Evolutionary conservation across 2,329 filamentous ascomycete species (phyloP), one percentile per base, ranked within the genome.

Genomic region (Hymenoscyphus fraxineus): DNA sequence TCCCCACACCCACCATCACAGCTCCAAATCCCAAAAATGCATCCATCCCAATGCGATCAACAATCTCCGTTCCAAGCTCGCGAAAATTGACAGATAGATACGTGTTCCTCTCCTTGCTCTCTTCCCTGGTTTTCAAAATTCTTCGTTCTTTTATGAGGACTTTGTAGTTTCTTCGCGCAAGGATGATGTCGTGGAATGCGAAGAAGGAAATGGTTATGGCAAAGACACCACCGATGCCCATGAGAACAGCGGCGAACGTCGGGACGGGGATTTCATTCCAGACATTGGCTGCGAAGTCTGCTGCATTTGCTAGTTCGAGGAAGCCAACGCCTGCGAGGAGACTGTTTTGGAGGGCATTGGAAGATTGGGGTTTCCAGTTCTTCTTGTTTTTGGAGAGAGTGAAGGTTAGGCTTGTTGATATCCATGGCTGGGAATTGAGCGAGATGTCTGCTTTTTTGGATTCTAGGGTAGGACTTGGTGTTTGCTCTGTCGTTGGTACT

Each of bases 281-380:
- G 1, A 85, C 79, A 62, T 86, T 85, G 63, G 83, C 83, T 0
- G 83, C 82, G 62, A 85, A 85, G 68, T 86, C 83, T 1, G 79
- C 79, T 0, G 82, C 82, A 69, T 86, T 86, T 61, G 81, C 81
- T 1, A 85, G 76, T 65, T 86, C 83, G 19, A 86, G 79, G 58
- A 81, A 81, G 0, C 82, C 84, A 1, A 84, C 77, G 13, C 76
- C 72, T 0, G 72, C 69, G 9, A 80, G 73, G 2, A 80, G 72
- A 61, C 66, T 76, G 74, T 68, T 77, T 16, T 55, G 35, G 1
- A 67, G 47, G 10, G 7, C n/a, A 22, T 54, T 54, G 27, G 13
- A n/a, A 19, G 22, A 7, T 22, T n/a, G 22, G 6, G 19, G 9
- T 10, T 13, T 19, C 47, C 47, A 54, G 22, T 54, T 54, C 47